Conservation (phyloP, 108 stramenopile genomes). For the Conticribra guillardii region DNA sequence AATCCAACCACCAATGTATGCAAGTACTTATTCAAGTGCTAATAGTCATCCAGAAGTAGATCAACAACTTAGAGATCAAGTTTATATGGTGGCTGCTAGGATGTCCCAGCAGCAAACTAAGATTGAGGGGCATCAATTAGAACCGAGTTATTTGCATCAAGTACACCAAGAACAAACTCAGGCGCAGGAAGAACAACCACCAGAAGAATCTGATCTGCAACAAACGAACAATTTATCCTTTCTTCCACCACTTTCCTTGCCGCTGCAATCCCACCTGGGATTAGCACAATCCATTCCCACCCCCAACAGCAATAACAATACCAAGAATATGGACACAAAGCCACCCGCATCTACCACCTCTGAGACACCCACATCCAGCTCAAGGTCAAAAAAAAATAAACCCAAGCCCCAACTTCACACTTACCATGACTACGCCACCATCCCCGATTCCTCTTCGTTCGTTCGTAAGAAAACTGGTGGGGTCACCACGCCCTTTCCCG, state of each 20-base stretch:
- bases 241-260: background rate
- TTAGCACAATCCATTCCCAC: background rate
- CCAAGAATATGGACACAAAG: background rate
- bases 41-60: background rate
- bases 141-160: background rate
- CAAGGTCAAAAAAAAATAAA: conserved; percentile 7
- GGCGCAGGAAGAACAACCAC: too few relatives aligned
- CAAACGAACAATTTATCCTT: too few relatives aligned
- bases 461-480: conserved; percentile 90
- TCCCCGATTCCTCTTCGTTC: conserved; percentile 56
- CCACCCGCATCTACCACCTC: background rate
- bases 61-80: conserved; percentile 13
- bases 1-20: background rate
- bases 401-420: conserved; percentile 51
- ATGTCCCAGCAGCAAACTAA: conserved; percentile 15
- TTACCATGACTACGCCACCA: conserved; percentile 76
- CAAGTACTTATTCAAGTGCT: background rate
- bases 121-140: background rate
- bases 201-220: too few relatives aligned
- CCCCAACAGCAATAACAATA: background rate
- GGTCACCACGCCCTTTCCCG: conserved; percentile 86
- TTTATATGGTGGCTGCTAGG: conserved; percentile 28
- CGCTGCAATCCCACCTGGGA: background rate
- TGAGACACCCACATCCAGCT: conserved; percentile 6
- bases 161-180: background rate